Evolutionary conservation across 805 yeast species (phyloP).

Genomic region (Sugiyamaella mastotermitis): DNA sequence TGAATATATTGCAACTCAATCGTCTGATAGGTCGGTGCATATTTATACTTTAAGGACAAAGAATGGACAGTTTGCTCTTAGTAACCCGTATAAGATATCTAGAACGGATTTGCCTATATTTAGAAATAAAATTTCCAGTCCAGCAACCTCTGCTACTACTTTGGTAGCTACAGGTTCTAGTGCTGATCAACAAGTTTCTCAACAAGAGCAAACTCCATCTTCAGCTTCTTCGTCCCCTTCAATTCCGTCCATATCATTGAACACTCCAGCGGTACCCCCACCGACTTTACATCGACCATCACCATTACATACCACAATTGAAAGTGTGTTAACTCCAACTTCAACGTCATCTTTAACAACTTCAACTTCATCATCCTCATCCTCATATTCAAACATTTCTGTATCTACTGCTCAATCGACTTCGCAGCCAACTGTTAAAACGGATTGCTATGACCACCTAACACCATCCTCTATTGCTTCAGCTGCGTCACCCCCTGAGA

Average conservation of each 20-base stretch:
- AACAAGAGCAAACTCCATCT: neutral
- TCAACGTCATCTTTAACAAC: constrained; percentile 3
- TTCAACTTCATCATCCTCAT: neutral
- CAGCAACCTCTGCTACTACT: neutral
- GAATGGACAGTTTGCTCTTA: constrained; percentile 31
- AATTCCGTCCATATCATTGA: neutral
- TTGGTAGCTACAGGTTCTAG: neutral
- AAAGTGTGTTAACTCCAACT: constrained; percentile 4
- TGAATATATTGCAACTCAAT: constrained; percentile 74
- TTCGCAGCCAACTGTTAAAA: neutral
- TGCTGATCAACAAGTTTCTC: too few species aligned
- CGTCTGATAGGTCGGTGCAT: constrained; percentile 80
- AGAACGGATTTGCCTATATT: constrained; percentile 51
- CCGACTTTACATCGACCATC: neutral
- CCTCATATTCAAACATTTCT: neutral
- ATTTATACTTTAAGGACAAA: constrained; percentile 46
- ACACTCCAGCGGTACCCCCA: neutral
- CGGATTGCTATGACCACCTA: neutral
- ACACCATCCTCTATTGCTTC: neutral
- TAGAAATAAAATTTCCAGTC: constrained; percentile 9
- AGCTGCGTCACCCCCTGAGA: constrained; percentile 15
- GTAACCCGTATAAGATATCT: constrained; percentile 42
- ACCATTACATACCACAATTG: neutral
- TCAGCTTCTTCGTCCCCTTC: constrained; percentile 3
- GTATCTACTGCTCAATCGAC: constrained; percentile 1